These are phyloP conservation scores for Tolypocladium pustulatum DNA, from an alignment of 2,329 filamentous ascomycete species.

Conservation along the genomic window DNA sequence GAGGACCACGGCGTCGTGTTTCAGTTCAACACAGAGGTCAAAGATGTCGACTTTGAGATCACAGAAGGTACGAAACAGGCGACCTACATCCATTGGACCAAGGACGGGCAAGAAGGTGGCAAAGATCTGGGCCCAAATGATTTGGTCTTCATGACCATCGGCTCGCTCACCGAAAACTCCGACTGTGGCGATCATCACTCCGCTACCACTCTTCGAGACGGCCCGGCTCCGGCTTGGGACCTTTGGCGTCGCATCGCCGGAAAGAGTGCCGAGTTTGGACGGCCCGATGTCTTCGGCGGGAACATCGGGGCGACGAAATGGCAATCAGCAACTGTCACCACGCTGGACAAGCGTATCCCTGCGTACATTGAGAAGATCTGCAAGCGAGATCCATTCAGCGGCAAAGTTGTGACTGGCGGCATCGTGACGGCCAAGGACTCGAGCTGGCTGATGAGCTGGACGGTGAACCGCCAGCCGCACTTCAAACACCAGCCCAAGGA, in stretches of 20 bases:
- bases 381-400: slow-evolving; percentile 15
- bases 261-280: background rate
- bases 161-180: background rate
- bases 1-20: background rate
- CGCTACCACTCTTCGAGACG: background rate
- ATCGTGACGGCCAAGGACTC: slow-evolving; percentile 15
- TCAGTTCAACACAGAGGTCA: background rate
- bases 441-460: background rate
- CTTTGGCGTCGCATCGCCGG: background rate
- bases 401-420: slow-evolving; percentile 22
- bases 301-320: background rate
- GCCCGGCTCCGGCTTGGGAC: background rate
- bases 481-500: background rate
- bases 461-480: background rate
- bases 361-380: slow-evolving; percentile 9
- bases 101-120: background rate
- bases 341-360: slow-evolving; percentile 16
- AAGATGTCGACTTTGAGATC: background rate
- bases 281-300: background rate
- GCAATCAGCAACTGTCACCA: slow-evolving; percentile 7
- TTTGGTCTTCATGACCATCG: background rate
- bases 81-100: background rate
- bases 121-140: background rate
- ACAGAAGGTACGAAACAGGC: background rate
- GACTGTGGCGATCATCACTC: background rate